A percentile compares a stretch with the other conserved stretches of the same genome.
phyloP scores from a whole-genome alignment of 768 basidiomycete species.

The Tubosaeta brunneosetosa region DNA sequence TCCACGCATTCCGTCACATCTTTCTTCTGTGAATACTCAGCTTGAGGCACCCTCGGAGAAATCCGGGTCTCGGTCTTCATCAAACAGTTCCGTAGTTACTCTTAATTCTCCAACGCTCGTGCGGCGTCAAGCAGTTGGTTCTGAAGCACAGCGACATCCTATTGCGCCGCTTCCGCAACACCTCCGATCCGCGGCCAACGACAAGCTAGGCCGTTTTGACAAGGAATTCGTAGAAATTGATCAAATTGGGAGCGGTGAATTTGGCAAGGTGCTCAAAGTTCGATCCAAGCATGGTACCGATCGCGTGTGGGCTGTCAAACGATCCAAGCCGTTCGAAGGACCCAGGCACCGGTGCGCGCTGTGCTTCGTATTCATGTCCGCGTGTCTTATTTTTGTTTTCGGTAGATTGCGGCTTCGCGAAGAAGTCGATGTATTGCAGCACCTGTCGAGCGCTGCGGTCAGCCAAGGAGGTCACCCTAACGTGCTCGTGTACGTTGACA shows the following conservation, averaged over 20 bases:
- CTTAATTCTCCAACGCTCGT: slow-evolving; percentile 44
- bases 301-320: slow-evolving; percentile 82
- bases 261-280: slow-evolving; percentile 89
- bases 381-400: slow-evolving; percentile 13
- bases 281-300: slow-evolving; percentile 55
- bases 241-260: slow-evolving; percentile 86
- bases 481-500: slow-evolving; percentile 84
- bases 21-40: slow-evolving; percentile 42
- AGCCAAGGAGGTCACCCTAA: slow-evolving; percentile 55
- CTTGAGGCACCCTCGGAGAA: slow-evolving; percentile 39
- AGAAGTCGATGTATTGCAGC: slow-evolving; percentile 88
- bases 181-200: slow-evolving; percentile 37
- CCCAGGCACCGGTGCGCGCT: slow-evolving; percentile 76
- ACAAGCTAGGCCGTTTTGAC: slow-evolving; percentile 66
- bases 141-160: slow-evolving; percentile 20
- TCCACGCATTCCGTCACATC: slow-evolving; percentile 43
- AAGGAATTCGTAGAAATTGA: slow-evolving; percentile 76
- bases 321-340: slow-evolving; percentile 89
- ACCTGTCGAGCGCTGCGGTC: slow-evolving; percentile 47
- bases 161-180: slow-evolving; percentile 19
- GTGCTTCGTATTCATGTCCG: slow-evolving; percentile 9
- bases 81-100: slow-evolving; percentile 45
- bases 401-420: slow-evolving; percentile 79
- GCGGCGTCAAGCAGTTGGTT: slow-evolving; percentile 29
- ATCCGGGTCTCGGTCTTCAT: slow-evolving; percentile 55